Evolutionary conservation across 257 asterid species (phyloP).

Genomic region (Solanum rostratum): DNA sequence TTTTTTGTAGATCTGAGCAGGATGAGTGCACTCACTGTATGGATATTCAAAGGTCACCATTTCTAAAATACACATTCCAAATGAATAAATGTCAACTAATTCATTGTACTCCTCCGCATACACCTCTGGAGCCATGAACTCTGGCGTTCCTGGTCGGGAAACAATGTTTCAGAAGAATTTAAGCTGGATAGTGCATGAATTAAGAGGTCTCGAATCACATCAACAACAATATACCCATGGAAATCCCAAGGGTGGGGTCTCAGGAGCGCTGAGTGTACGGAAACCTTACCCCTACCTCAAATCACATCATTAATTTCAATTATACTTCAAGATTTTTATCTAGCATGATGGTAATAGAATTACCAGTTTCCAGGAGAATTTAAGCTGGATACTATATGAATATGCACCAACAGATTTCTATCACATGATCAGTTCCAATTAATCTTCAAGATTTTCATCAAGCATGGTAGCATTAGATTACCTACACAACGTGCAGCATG

Average conservation of each 20-base stretch:
- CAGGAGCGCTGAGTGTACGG: too few species aligned
- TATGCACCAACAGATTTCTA: background rate
- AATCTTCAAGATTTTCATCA: background rate
- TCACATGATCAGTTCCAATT: background rate
- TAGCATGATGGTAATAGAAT: background rate
- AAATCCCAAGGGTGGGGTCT: too few species aligned
- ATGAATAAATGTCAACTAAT: constrained; percentile 70
- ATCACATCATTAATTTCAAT: background rate
- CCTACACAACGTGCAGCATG: constrained; percentile 87
- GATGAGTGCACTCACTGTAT: constrained; percentile 77
- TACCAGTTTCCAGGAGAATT: background rate
- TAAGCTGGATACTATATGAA: background rate
- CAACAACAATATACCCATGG: background rate
- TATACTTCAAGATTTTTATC: background rate
- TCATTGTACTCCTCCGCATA: constrained; percentile 80
- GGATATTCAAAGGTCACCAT: constrained; percentile 89
- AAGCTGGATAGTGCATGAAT: background rate
- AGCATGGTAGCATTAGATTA: constrained; percentile 6
- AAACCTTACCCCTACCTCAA: background rate
- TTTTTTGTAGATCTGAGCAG: constrained; percentile 88
- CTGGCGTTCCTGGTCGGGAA: constrained; percentile 60
- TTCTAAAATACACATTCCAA: constrained; percentile 89
- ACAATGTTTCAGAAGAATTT: background rate
- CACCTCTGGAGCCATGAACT: constrained; percentile 92
- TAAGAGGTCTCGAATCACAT: background rate